These are phyloP conservation scores for Trichosporon inkin DNA, from an alignment of 1,284 basidiomycete genomes.

Conservation along the genomic window DNA sequence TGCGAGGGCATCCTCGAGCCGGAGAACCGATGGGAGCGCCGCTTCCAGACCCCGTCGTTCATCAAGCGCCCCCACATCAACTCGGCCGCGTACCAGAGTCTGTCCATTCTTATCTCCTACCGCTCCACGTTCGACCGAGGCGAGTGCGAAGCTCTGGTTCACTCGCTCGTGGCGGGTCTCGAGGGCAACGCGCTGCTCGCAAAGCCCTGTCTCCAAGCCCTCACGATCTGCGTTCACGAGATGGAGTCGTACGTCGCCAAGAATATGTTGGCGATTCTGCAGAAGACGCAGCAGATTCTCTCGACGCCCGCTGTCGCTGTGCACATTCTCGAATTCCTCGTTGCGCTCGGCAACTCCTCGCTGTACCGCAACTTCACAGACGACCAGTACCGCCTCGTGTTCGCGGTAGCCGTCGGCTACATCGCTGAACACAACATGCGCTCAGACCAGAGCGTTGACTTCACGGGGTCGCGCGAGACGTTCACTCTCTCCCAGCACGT, in stretches of 20 bases:
- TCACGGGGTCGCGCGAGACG: constrained; percentile 59
- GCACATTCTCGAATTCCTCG: constrained; percentile 90
- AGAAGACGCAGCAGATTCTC: constrained; percentile 90
- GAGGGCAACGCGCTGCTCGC: constrained; percentile 69
- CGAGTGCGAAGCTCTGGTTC: constrained; percentile 66
- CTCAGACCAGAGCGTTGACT: constrained; percentile 53
- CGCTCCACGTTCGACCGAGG: constrained; percentile 63
- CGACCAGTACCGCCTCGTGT: constrained; percentile 86
- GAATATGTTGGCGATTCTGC: constrained; percentile 73
- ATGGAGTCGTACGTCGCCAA: constrained; percentile 78
- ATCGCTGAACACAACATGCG: constrained; percentile 70
- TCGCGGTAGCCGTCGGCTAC: constrained; percentile 91
- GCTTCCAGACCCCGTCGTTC: constrained; percentile 51
- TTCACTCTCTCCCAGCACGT: constrained; percentile 95
- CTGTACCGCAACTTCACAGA: constrained; percentile 92
- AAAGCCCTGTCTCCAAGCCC: constrained; percentile 85
- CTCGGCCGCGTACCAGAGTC: constrained; percentile 78
- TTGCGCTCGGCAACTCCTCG: constrained; percentile 73
- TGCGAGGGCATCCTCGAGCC: constrained; percentile 54
- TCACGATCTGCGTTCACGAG: constrained; percentile 86
- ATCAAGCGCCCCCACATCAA: constrained; percentile 76
- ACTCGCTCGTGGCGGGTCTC: constrained; percentile 77
- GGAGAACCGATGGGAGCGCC: constrained; percentile 36
- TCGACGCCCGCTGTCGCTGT: constrained; percentile 89
- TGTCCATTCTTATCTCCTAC: constrained; percentile 87